Percentiles rank a stretch among this genome's conserved stretches.
These are phyloP conservation scores for Vigna radiata DNA, from an alignment of 306 rosid species.

Conservation along the genomic window DNA sequence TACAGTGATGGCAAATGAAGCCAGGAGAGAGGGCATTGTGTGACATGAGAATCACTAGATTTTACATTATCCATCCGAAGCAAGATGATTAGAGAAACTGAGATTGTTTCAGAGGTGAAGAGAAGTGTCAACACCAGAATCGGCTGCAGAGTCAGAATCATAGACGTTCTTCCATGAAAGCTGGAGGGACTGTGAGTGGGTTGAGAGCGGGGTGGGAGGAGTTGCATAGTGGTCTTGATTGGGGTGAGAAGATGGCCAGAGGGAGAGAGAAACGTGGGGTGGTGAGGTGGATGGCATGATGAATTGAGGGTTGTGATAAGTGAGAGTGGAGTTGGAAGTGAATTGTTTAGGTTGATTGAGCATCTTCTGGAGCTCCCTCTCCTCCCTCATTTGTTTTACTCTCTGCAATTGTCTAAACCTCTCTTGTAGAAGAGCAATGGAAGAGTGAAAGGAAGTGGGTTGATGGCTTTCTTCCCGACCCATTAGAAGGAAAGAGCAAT, in stretches of 20 bases:
- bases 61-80: constrained; percentile 33
- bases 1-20: constrained; percentile 20
- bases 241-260: constrained; percentile 63
- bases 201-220: constrained; percentile 41
- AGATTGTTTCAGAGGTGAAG: constrained; percentile 72
- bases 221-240: constrained; percentile 30
- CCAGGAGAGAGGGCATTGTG: constrained; percentile 34
- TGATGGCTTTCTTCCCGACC: constrained; percentile 64
- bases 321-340: constrained; percentile 36
- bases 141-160: constrained; percentile 50
- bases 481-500: constrained; percentile 30
- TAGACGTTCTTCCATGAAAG: constrained; percentile 45
- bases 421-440: constrained; percentile 88
- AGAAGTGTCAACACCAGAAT: constrained; percentile 82
- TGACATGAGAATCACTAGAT: constrained; percentile 40
- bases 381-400: constrained; percentile 88
- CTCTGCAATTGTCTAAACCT: constrained; percentile 83
- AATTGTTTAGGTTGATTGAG: constrained; percentile 52
- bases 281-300: constrained; percentile 44
- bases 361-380: constrained; percentile 63
- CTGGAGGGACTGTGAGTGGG: constrained; percentile 38
- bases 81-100: constrained; percentile 39
- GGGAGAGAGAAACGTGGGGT: constrained; percentile 68
- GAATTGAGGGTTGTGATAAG: constrained; percentile 43
- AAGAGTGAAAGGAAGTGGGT: constrained; percentile 55